Conservation (phyloP, 2,329 filamentous ascomycete genomes). For the Monosporascus cannonballus region DNA sequence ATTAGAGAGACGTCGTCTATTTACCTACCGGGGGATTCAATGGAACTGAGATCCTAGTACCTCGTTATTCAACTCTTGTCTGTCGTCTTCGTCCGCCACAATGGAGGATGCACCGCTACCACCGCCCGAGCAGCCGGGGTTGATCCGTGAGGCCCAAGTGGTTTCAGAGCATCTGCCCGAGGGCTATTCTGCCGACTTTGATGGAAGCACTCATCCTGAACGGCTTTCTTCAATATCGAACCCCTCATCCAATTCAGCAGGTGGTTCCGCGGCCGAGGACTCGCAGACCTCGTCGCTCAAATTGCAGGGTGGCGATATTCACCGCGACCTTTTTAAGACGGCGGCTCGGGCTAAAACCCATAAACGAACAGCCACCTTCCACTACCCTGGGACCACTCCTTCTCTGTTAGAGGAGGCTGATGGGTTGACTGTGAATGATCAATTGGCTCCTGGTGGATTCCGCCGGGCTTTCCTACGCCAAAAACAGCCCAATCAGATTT, state of each 20-base stretch:
- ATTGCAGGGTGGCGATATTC: slow-evolving; percentile 71
- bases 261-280: slow-evolving; percentile 19
- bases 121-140: slow-evolving; percentile 6
- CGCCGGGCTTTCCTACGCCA: slow-evolving; percentile 40
- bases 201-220: slow-evolving; percentile 17
- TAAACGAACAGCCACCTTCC: slow-evolving; percentile 61
- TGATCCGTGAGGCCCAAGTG: slow-evolving; percentile 24
- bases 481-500: slow-evolving; percentile 27
- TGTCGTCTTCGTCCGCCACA: background rate
- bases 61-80: background rate
- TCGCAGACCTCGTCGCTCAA: slow-evolving; percentile 58
- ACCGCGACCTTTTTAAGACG: slow-evolving; percentile 71
- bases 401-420: slow-evolving; percentile 26
- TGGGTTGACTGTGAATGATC: slow-evolving; percentile 24
- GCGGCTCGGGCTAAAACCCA: slow-evolving; percentile 49
- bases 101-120: slow-evolving; percentile 2
- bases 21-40: no score
- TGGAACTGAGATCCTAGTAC: no score
- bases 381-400: slow-evolving; percentile 40
- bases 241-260: slow-evolving; percentile 15
- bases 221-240: slow-evolving; percentile 8
- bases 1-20: no score
- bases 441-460: slow-evolving; percentile 40
- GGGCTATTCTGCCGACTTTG: slow-evolving; percentile 36
- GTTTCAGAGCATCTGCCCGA: slow-evolving; percentile 35